phyloP scores from a whole-genome alignment of 768 basidiomycete genomes.

The Xanthoconium purpureum region DNA sequence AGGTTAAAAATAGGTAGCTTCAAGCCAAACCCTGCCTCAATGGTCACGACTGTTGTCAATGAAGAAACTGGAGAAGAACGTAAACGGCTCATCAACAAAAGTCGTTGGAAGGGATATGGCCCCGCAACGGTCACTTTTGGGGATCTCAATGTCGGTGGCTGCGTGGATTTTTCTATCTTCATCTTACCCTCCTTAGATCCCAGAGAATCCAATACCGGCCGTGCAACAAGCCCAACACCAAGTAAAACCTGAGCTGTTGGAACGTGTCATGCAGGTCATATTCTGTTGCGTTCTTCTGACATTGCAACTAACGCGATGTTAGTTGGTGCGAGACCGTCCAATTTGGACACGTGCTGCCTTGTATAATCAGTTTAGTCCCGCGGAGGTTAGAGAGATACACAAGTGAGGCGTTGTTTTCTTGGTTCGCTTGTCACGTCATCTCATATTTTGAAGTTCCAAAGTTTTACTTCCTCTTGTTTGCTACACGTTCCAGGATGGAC shows the following conservation, averaged over 20 bases:
- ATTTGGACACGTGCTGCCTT: conserved; percentile 88
- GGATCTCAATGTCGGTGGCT: conserved; percentile 44
- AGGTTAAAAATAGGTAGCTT: conserved; percentile 45
- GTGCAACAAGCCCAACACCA: conserved; percentile 58
- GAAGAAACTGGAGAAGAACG: conserved; percentile 79
- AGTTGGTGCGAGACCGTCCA: conserved; percentile 75
- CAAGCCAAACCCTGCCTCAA: conserved; percentile 73
- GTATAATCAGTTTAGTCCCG: conserved; percentile 71
- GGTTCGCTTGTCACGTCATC: not conserved
- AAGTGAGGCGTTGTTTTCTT: conserved; percentile 50
- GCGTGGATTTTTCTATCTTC: not conserved
- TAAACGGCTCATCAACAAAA: conserved; percentile 78
- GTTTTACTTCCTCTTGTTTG: conserved; percentile 73
- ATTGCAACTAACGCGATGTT: conserved; percentile 1
- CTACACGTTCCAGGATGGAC: conserved; percentile 91
- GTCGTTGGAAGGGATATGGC: conserved; percentile 84
- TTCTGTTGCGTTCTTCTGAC: conserved; percentile 1
- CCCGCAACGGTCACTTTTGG: conserved; percentile 67
- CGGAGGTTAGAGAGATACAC: conserved; percentile 67
- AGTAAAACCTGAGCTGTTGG: conserved; percentile 52
- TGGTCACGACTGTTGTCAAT: conserved; percentile 61
- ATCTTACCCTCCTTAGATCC: conserved; percentile 44
- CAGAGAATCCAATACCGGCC: conserved; percentile 57
- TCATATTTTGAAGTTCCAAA: conserved; percentile 59
- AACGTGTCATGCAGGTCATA: conserved; percentile 51